phyloP scores from a whole-genome alignment of 2,329 filamentous ascomycete species.

The Aquanectria penicillioides region DNA sequence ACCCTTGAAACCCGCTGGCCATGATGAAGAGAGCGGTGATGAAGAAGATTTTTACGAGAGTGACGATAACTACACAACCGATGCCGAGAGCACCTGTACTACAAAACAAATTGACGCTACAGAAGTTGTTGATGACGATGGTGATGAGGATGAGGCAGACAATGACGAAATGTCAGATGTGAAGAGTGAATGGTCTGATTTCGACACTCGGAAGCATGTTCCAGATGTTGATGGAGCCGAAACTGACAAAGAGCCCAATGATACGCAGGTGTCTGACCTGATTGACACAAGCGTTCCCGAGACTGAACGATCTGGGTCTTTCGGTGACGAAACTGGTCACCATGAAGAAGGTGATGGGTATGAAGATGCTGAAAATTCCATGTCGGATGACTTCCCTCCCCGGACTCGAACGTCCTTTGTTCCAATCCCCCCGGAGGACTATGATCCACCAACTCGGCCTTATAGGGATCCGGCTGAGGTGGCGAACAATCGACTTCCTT shows the following conservation, averaged over 20 bases:
- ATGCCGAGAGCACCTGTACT: slow-evolving; percentile 83
- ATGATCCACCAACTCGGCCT: slow-evolving; percentile 79
- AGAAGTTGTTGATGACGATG: slow-evolving; percentile 57
- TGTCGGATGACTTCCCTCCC: slow-evolving; percentile 52
- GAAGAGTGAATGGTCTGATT: slow-evolving; percentile 88
- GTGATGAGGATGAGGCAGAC: slow-evolving; percentile 53
- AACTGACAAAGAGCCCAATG: slow-evolving; percentile 46
- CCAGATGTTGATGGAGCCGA: slow-evolving; percentile 55
- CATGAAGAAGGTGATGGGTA: slow-evolving; percentile 49
- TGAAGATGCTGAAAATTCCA: slow-evolving; percentile 54
- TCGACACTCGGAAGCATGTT: slow-evolving; percentile 78
- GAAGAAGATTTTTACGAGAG: slow-evolving; percentile 77
- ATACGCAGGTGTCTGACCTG: slow-evolving; percentile 52
- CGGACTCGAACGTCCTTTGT: slow-evolving; percentile 75
- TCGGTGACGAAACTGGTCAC: slow-evolving; percentile 9
- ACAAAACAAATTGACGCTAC: slow-evolving; percentile 70
- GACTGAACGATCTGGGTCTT: slow-evolving; percentile 35
- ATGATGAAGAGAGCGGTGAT: slow-evolving; percentile 54
- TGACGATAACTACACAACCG: slow-evolving; percentile 83
- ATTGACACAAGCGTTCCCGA: slow-evolving; percentile 48
- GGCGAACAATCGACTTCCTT: slow-evolving; percentile 91
- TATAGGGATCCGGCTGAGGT: slow-evolving; percentile 83
- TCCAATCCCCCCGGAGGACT: slow-evolving; percentile 86
- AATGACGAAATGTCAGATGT: slow-evolving; percentile 64
- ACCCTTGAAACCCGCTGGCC: slow-evolving; percentile 56